Evolutionary conservation across 805 yeast species (phyloP).

Genomic region (Pichia cephalocereana): DNA sequence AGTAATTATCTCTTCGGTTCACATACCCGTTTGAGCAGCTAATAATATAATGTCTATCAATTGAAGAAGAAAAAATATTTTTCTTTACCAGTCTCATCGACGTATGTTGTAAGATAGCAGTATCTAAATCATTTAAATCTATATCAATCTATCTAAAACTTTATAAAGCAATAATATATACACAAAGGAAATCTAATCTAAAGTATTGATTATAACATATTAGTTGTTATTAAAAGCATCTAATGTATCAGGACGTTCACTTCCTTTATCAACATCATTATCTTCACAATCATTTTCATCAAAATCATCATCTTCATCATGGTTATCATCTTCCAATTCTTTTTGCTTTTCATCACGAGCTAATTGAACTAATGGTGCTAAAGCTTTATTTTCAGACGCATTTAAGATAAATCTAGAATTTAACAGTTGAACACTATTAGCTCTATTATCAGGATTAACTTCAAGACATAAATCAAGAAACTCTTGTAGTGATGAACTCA

Average conservation of each 20-base stretch:
- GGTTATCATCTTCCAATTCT: not conserved
- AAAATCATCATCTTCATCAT: constrained; percentile 19
- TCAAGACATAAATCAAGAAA: constrained; percentile 74
- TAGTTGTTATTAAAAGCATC: no score
- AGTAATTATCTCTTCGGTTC: no score
- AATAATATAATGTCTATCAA: no score
- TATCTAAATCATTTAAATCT: no score
- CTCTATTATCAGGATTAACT: constrained; percentile 76
- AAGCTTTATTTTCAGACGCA: constrained; percentile 50
- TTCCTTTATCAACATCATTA: not conserved
- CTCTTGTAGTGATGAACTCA: constrained; percentile 54
- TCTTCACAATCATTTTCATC: not conserved
- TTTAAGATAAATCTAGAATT: constrained; percentile 53
- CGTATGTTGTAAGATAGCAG: no score
- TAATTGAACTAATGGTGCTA: constrained; percentile 66
- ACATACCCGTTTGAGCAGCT: no score
- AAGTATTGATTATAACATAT: no score
- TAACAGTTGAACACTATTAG: constrained; percentile 66
- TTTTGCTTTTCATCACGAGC: constrained; percentile 56
- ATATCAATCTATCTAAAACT: no score
- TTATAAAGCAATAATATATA: no score
- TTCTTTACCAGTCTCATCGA: no score
- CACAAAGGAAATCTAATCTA: no score
- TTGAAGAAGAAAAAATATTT: no score
- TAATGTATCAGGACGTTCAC: not conserved